Evolutionary conservation across 352 stramenopile species (phyloP).

Genomic region (Phytophthora litchii): DNA sequence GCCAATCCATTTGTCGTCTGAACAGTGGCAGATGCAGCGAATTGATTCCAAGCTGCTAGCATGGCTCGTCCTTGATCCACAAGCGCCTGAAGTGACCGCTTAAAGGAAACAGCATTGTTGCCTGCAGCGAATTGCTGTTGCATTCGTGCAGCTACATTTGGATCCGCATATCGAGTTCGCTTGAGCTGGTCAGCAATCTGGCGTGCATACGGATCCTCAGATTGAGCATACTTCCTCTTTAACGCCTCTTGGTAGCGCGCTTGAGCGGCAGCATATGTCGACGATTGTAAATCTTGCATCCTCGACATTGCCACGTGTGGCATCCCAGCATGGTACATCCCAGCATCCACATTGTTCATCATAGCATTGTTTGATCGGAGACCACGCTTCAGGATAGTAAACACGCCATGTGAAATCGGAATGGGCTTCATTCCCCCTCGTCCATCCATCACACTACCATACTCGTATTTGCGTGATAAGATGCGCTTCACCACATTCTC

Average conservation of each 20-base stretch:
- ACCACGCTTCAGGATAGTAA: constrained; percentile 37
- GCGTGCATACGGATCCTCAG: constrained; percentile 24
- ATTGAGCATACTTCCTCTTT: constrained; percentile 43
- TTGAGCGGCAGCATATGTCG: constrained; percentile 29
- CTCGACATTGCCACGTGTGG: constrained; percentile 21
- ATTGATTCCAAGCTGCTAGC: constrained; percentile 81
- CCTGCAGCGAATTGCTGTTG: constrained; percentile 25
- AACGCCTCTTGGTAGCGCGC: constrained; percentile 39
- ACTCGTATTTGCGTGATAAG: constrained; percentile 62
- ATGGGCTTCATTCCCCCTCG: constrained; percentile 35
- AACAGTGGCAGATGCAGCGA: constrained; percentile 51
- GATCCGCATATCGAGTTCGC: constrained; percentile 31
- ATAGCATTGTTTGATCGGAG: constrained; percentile 29
- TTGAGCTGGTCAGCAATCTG: constrained; percentile 45
- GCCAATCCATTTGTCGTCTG: constrained; percentile 65
- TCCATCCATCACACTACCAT: constrained; percentile 43
- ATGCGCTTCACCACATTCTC: constrained; percentile 47
- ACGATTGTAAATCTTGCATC: constrained; percentile 32
- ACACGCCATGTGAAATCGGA: constrained; percentile 55
- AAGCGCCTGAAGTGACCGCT: constrained; percentile 62
- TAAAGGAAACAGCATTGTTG: constrained; percentile 42
- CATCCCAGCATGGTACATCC: constrained; percentile 28
- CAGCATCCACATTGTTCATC: constrained; percentile 31
- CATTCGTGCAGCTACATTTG: constrained; percentile 17
- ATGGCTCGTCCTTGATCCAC: constrained; percentile 72